Conservation (phyloP, 331 rosid genomes). For the Arachis monticola region DNA sequence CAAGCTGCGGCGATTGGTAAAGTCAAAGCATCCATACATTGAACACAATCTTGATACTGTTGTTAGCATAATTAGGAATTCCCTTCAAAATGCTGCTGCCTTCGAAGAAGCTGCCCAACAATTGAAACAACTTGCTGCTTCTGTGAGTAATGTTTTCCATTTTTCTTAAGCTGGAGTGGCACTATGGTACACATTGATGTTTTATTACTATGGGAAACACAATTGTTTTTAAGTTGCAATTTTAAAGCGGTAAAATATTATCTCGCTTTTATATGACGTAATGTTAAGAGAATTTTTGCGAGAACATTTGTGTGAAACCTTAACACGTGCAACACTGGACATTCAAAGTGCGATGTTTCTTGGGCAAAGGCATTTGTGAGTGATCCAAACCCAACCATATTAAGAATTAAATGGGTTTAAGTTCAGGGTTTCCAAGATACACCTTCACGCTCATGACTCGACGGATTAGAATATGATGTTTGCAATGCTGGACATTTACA, state of each 20-base stretch:
- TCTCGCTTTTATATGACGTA: neutral
- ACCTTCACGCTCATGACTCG: no score
- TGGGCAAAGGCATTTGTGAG: no score
- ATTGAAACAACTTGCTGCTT: slow-evolving; percentile 49
- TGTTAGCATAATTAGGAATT: slow-evolving; percentile 64
- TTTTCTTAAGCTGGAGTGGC: neutral
- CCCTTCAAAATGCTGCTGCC: slow-evolving; percentile 67
- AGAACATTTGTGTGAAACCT: no score
- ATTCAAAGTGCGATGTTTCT: no score
- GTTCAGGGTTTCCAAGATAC: no score
- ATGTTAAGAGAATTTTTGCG: no score
- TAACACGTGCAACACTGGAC: no score
- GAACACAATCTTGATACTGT: slow-evolving; percentile 74
- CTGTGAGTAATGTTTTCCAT: slow-evolving; percentile 52
- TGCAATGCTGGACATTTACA: no score
- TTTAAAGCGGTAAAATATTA: neutral
- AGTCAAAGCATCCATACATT: slow-evolving; percentile 71
- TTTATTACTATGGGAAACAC: neutral
- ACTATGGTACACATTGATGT: neutral
- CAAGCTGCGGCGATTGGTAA: slow-evolving; percentile 63
- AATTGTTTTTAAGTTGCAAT: slow-evolving; percentile 1
- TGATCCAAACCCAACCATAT: no score
- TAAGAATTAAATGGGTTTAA: no score
- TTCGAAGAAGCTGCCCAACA: slow-evolving; percentile 69
- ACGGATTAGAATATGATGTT: no score